A percentile compares a stretch with the other conserved stretches of the same genome.
Evolutionary conservation across 2,329 filamentous ascomycete genomes (phyloP).

Genomic region (Phaeosphaeriaceae sp.): DNA sequence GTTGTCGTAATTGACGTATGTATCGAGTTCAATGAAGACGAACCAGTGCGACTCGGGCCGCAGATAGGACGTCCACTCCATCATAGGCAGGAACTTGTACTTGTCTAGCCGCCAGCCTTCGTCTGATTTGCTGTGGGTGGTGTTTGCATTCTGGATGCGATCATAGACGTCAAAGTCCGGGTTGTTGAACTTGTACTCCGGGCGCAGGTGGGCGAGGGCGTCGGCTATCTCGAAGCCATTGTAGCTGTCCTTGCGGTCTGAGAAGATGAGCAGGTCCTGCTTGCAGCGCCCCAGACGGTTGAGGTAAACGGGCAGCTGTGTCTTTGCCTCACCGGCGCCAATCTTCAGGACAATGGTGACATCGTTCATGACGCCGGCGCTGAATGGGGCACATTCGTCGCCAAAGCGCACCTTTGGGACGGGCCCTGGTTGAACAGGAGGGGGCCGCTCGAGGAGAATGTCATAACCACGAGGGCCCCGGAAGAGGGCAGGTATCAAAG

Average conservation of each 20-base stretch:
- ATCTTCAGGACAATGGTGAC: conserved; percentile 64
- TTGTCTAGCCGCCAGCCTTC: conserved; percentile 63
- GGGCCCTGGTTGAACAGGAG: conserved; percentile 23
- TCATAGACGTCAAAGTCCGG: conserved; percentile 61
- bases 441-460: conserved; percentile 33
- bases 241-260: conserved; percentile 62
- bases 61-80: conserved; percentile 55
- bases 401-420: conserved; percentile 34
- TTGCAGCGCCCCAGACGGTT: conserved; percentile 62
- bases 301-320: conserved; percentile 64
- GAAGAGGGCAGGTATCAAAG: conserved; percentile 29
- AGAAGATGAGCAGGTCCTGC: conserved; percentile 63
- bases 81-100: conserved; percentile 65
- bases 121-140: conserved; percentile 51
- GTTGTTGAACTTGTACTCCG: conserved; percentile 50
- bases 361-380: conserved; percentile 48
- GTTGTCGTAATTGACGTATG: conserved; percentile 48
- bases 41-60: conserved; percentile 44
- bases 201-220: conserved; percentile 53
- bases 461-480: conserved; percentile 41
- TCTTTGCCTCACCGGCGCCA: conserved; percentile 62
- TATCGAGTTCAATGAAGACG: conserved; percentile 48
- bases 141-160: conserved; percentile 49
- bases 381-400: conserved; percentile 42
- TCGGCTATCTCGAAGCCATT: conserved; percentile 57